phyloP scores from a whole-genome alignment of 176 grass and related monocot genomes.

The Triticum urartu region DNA sequence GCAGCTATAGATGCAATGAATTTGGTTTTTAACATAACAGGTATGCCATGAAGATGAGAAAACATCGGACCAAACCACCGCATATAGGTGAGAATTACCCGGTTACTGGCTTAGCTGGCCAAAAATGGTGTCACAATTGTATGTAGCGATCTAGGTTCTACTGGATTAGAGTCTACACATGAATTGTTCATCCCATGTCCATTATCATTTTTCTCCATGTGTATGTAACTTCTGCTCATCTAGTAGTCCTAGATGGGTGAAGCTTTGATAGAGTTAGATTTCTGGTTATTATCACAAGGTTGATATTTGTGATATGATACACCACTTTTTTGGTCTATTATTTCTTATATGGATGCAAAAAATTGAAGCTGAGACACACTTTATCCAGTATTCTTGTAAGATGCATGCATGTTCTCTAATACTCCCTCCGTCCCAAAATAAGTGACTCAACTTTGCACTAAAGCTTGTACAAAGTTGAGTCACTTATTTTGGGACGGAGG shows the following conservation, averaged over 20 bases:
- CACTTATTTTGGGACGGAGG: too few species aligned
- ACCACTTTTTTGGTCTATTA: background rate
- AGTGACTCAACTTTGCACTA: too few species aligned
- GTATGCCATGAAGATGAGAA: background rate
- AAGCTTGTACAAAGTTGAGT: too few species aligned
- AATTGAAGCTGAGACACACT: background rate
- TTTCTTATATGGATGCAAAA: background rate
- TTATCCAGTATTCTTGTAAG: background rate
- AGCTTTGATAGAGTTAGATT: background rate
- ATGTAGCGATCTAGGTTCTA: background rate
- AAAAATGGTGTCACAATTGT: background rate
- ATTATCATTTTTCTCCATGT: background rate
- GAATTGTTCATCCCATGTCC: conserved; percentile 1
- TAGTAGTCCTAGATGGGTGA: background rate
- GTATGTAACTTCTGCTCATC: conserved; percentile 9
- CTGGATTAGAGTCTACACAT: background rate
- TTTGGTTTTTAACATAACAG: background rate
- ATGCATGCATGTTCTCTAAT: background rate
- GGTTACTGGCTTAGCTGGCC: background rate
- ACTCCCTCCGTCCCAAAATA: too few species aligned
- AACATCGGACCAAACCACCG: background rate
- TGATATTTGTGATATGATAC: background rate
- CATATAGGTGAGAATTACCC: conserved; percentile 1
- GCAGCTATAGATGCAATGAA: background rate
- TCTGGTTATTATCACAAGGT: background rate